phyloP scores from a whole-genome alignment of 805 yeast species.

The Zygoascus flipseniorum region DNA sequence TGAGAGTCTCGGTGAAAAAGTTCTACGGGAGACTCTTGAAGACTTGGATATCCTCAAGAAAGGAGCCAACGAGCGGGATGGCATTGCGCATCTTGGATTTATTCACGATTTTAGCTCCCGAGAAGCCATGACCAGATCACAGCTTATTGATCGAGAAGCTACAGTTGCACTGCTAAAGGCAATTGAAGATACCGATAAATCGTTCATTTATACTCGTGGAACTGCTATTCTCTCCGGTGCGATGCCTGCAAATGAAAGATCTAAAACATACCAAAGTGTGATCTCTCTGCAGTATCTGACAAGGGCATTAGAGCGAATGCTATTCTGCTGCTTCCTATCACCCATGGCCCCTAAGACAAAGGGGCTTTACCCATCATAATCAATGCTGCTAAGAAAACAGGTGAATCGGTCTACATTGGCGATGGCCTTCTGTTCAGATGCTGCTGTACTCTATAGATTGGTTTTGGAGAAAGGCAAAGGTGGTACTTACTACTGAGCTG shows the following conservation, averaged over 20 bases:
- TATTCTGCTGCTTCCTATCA: constrained; percentile 29
- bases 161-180: constrained; percentile 25
- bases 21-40: constrained; percentile 26
- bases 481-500: constrained; percentile 23
- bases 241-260: background rate
- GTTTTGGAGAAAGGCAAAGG: constrained; percentile 24
- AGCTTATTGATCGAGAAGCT: constrained; percentile 23
- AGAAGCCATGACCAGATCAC: background rate
- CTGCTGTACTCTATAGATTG: constrained; percentile 26
- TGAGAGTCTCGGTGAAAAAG: constrained; percentile 21
- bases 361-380: constrained; percentile 22
- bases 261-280: background rate
- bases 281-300: background rate
- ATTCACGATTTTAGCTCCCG: constrained; percentile 24
- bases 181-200: constrained; percentile 25
- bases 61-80: constrained; percentile 29
- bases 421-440: constrained; percentile 33
- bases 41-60: constrained; percentile 25
- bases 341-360: constrained; percentile 28
- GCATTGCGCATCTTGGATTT: constrained; percentile 33
- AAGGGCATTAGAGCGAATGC: constrained; percentile 24
- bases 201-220: constrained; percentile 26
- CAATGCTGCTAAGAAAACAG: constrained; percentile 14
- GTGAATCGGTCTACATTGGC: constrained; percentile 31
- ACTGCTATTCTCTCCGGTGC: constrained; percentile 4